Evolutionary conservation across 805 yeast species (phyloP), one percentile per base, ranked within the genome.

Genomic region (Nakazawaea laoshanensis): DNA sequence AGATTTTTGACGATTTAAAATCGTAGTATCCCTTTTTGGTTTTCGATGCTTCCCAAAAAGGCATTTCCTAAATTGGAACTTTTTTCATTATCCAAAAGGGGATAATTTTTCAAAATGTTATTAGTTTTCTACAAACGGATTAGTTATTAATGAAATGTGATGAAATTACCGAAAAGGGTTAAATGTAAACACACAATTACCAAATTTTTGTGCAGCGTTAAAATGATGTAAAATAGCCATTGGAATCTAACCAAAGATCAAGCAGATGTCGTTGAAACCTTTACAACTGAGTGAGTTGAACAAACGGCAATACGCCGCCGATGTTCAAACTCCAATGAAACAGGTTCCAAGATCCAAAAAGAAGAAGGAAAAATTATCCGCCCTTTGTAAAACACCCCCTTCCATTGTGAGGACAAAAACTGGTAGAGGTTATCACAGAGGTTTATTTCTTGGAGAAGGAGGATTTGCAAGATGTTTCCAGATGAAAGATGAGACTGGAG

Each of bases 391-490:
- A 57, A 92, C 98, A 2, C 98, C 98, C 2, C 98, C 98, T 22
- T 81, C 95, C 12, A 69, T 88, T 43, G 94, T 92, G 44, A 72
- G 89, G 45, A 85, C 92, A 27, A 73, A 88, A 58, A 68, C 71
- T 38, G 96, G 96, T 27, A 74, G 84, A 51, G 94, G 87, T 46
- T 92, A 83, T 57, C 85, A 82, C 42, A 73, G 97, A 52, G 97
- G 97, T 2, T 67, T 67, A 39, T 88, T 87, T 48, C 65, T 92
- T 22, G 98, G 98, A 23, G 97, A 89, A 61, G 99, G 99, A 40
- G 99, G 99, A 0, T 92, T 92, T 65, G 99, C 98, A 12, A 75
- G 97, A 51, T 92, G 99, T 53, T 92, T 92, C 61, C 96, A 92
- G 55, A 92, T 92, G 67, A 85, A 82, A 52, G 95, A 88, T 58